These are phyloP conservation scores for Xenosphaeropsis pyriputrescens DNA, from an alignment of 2,329 filamentous ascomycete genomes.

Conservation along the genomic window DNA sequence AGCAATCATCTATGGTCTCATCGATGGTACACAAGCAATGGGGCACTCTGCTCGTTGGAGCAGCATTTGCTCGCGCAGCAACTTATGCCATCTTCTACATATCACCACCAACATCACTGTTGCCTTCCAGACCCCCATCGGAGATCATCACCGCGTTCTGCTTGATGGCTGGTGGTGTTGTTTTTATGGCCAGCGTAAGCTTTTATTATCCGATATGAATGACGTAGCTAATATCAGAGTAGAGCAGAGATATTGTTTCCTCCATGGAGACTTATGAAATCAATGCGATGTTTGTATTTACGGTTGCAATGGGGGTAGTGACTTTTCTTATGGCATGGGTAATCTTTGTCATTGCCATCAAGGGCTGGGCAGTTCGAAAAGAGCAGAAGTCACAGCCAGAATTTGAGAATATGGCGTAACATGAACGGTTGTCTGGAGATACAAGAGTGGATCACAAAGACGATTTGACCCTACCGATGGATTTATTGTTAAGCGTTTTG, in stretches of 20 bases:
- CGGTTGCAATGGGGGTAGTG: conserved; percentile 70
- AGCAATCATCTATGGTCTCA: conserved; percentile 59
- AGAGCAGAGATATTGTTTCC: conserved; percentile 62
- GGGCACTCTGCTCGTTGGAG: conserved; percentile 73
- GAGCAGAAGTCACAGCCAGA: conserved; percentile 9
- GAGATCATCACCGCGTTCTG: conserved; percentile 83
- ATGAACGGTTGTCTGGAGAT: too few species aligned
- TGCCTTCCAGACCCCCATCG: conserved; percentile 75
- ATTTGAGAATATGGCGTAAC: too few species aligned
- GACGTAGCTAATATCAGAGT: conserved; percentile 9
- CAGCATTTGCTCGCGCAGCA: conserved; percentile 60
- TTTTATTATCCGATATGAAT: neutral
- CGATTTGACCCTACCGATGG: too few species aligned
- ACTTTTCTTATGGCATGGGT: conserved; percentile 78
- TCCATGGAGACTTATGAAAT: conserved; percentile 65
- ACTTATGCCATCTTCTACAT: conserved; percentile 75
- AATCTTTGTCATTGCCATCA: conserved; percentile 63
- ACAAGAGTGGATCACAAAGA: too few species aligned
- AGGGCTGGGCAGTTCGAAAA: conserved; percentile 62
- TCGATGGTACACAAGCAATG: conserved; percentile 91
- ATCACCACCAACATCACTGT: conserved; percentile 63
- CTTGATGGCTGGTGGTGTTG: conserved; percentile 70
- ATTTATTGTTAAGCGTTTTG: too few species aligned
- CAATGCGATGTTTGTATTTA: conserved; percentile 90
- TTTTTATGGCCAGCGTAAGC: conserved; percentile 85